phyloP scores from a whole-genome alignment of 2,329 filamentous ascomycete species.

The Lachnellula occidentalis region DNA sequence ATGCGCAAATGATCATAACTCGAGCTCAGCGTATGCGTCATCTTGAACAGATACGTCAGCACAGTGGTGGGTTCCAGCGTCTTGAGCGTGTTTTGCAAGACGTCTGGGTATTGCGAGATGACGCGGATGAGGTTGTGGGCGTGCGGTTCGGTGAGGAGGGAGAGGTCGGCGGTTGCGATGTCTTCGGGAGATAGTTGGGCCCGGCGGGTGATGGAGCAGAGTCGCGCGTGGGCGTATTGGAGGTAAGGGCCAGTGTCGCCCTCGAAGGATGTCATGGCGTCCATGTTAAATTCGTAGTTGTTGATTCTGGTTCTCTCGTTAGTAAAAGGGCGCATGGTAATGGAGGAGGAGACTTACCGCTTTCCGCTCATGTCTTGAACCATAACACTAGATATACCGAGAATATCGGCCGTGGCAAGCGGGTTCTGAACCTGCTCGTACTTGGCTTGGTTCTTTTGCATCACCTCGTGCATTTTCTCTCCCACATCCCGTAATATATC shows the following conservation, averaged over 20 bases:
- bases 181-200: constrained; percentile 50
- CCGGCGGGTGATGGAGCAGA: constrained; percentile 58
- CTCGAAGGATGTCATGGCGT: constrained; percentile 77
- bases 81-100: constrained; percentile 76
- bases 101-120: constrained; percentile 80
- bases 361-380: constrained; percentile 97
- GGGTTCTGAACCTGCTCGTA: constrained; percentile 87
- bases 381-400: constrained; percentile 95
- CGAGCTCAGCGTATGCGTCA: constrained; percentile 74
- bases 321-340: background rate
- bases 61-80: constrained; percentile 71
- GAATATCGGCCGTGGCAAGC: constrained; percentile 71
- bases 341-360: constrained; percentile 47
- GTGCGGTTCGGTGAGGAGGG: constrained; percentile 65
- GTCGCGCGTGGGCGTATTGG: constrained; percentile 74
- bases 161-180: constrained; percentile 58
- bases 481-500: constrained; percentile 73
- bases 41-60: constrained; percentile 72
- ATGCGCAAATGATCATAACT: constrained; percentile 80
- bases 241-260: constrained; percentile 82
- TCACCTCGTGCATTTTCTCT: constrained; percentile 97
- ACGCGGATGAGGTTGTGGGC: constrained; percentile 68
- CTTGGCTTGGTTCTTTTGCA: constrained; percentile 85
- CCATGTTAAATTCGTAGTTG: constrained; percentile 71
- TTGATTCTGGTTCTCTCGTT: constrained; percentile 43